Base-by-base conservation (phyloP, 2,329 filamentous ascomycete genomes). In the Cryphonectria nitschkei region DNA sequence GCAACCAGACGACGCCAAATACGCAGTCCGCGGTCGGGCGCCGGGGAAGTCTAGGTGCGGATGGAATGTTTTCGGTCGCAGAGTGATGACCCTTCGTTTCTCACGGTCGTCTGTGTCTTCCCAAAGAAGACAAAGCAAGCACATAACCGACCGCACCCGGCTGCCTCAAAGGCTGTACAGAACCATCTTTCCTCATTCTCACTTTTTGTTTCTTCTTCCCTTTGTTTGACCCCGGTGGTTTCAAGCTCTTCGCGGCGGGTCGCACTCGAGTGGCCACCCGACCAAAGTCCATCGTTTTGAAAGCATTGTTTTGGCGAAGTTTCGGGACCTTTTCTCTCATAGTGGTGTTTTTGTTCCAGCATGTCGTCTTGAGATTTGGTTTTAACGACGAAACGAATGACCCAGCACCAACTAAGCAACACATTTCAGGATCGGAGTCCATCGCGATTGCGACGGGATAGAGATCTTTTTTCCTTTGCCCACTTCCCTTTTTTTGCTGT, bases 1-100 rank as follows among this genome's bases (percentile, higher is more conserved):
- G 83, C 64, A 78, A 79, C 34, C 80, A 82, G 70, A 80, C 74
- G 60, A 82, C 81, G n/a, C 80, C 80, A 7, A 79, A 77, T 72
- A 72, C 76, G 26, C 75, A 74, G 29, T 77, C 79, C 26, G 75
- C 74, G 6, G 70, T 74, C 37, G 76, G 77, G 46, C 76, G 76
- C 58, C 77, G 74, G 73, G 72, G 75, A 70, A 76, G 77, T 63
- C 72, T 74, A 46, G 76, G 75, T 13, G 73, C 74, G 56, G 80
- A 81, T 68, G 78, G 79, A 67, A 80, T 80, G 75, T 80, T 79
- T 75, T 80, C 63, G 65, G 34, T 29, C 19, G 29, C 32, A 11
- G 63, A 66, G 46, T 66, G 16, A 52, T 29, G 3, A 50, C 22
- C 22, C 41, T n/a, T n/a, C 34, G 0, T 46, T 11, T 16, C 22